These are phyloP conservation scores for Pichia sp. DNA, from an alignment of 1,139 yeast genomes.

Conservation along the genomic window DNA sequence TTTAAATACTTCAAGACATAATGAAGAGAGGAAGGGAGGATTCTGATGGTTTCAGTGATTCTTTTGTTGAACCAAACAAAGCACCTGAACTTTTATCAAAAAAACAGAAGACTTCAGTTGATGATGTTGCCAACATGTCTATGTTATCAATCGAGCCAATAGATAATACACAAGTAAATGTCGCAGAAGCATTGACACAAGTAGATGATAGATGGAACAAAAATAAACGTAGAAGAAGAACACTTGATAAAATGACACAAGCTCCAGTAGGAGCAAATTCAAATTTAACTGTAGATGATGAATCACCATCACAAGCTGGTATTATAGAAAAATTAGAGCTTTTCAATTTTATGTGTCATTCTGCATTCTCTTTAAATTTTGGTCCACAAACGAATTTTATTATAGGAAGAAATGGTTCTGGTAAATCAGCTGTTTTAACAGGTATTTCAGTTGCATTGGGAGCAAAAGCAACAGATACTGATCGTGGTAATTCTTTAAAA, in stretches of 20 bases:
- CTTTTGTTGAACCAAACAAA: no score
- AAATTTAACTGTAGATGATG: constrained; percentile 13
- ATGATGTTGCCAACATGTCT: not conserved
- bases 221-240: constrained; percentile 15
- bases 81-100: no score
- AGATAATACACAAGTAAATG: constrained; percentile 20
- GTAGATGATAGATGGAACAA: constrained; percentile 18
- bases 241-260: constrained; percentile 24
- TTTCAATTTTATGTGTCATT: constrained; percentile 80
- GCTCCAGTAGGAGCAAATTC: constrained; percentile 10
- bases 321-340: constrained; percentile 51
- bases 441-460: constrained; percentile 90
- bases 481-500: constrained; percentile 68
- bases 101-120: not conserved
- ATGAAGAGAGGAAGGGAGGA: no score
- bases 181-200: constrained; percentile 27
- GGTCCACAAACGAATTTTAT: constrained; percentile 88
- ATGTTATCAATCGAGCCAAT: constrained; percentile 1
- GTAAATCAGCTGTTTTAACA: constrained; percentile 87
- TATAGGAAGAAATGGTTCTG: constrained; percentile 92
- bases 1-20: no score
- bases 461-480: constrained; percentile 89
- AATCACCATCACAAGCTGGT: constrained; percentile 43
- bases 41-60: no score
- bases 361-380: constrained; percentile 63